Evolutionary conservation across 371 early-diverging fungal species (phyloP), one percentile per base, ranked within the genome.

Genomic region (Capniomyces stellatus): DNA sequence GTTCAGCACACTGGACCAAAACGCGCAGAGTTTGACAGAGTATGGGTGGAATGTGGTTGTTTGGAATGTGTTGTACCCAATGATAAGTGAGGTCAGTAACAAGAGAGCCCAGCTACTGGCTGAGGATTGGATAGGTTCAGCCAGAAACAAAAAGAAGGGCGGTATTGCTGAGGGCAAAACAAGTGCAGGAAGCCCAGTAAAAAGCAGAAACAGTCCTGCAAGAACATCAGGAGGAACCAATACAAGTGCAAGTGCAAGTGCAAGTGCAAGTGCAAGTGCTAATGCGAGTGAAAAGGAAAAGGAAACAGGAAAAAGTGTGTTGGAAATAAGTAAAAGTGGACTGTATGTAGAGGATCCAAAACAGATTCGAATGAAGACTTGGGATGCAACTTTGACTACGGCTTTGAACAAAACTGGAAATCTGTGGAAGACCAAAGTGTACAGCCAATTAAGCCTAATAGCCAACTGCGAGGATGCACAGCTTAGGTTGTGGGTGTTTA

Each of bases 381-480:
- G 97, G 97, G 93, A 97, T 55, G 97, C 93, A 65, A 89, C 95
- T 0, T 85, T 85, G 30, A 85, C 87, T 0, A 63, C 92, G 2
- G 82, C 90, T 3, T 62, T 90, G 25, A 77, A 40, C 31, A 69
- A 64, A 13, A 55, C 55, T 0, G 60, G 56, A 1, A 54, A 29
- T 4, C 29, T 48, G 10, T 64, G 64, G 66, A 4, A 28, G 18
- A 53, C 51, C 13, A 39, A 52, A 23, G n/a, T 31, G 4, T 12
- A 44, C 19, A 10, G 24, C 21, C 24, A 12, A 8, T 19, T 44
- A 27, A 27, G 21, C 4, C 21, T 23, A 4, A 44, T 27, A 10
- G 8, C 46, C 8, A 44, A 44, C 19, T 8, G 12, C n/a, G 19
- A 8, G 21, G 10, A 44, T 12, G 4, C 46, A 23, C 27, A 23